Conservation (phyloP, 2,329 filamentous ascomycete genomes). For the Fusarium sublunatum region DNA sequence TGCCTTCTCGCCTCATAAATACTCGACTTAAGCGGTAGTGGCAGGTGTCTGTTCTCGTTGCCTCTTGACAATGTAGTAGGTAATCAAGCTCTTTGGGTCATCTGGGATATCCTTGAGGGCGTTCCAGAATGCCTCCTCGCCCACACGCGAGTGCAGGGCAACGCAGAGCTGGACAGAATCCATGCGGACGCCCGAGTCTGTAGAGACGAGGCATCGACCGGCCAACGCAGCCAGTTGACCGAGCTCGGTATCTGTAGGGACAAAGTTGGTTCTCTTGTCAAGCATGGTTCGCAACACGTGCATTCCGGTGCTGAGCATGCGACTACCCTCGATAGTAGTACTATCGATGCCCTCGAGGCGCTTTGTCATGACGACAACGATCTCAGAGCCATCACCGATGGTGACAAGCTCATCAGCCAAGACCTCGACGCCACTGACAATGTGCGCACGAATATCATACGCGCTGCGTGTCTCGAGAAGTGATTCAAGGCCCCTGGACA, state of each 20-base stretch:
- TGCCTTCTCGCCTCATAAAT: not conserved
- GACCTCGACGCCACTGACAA: slow-evolving; percentile 78
- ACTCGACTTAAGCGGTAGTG: slow-evolving; percentile 13
- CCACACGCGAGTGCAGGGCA: slow-evolving; percentile 72
- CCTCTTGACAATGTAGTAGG: slow-evolving; percentile 81
- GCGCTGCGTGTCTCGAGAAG: slow-evolving; percentile 72
- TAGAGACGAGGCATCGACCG: slow-evolving; percentile 68
- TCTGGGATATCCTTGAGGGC: slow-evolving; percentile 73
- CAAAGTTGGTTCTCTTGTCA: slow-evolving; percentile 59
- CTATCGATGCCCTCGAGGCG: slow-evolving; percentile 59
- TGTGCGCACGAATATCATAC: slow-evolving; percentile 76
- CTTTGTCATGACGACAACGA: slow-evolving; percentile 64
- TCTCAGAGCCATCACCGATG: slow-evolving; percentile 72
- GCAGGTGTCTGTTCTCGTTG: slow-evolving; percentile 63
- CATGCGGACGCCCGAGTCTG: slow-evolving; percentile 73
- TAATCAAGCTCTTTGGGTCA: slow-evolving; percentile 80
- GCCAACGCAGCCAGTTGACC: slow-evolving; percentile 62
- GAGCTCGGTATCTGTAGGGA: slow-evolving; percentile 65
- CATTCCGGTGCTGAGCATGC: slow-evolving; percentile 71
- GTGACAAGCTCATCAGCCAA: slow-evolving; percentile 77
- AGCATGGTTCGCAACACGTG: slow-evolving; percentile 71
- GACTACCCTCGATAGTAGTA: slow-evolving; percentile 58
- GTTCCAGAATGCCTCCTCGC: slow-evolving; percentile 74
- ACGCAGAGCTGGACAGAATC: slow-evolving; percentile 85
- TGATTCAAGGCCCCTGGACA: slow-evolving; percentile 74